A percentile compares a stretch with the other conserved stretches of the same genome.
These are phyloP conservation scores for Salmacisia buchloeana DNA, from an alignment of 1,284 basidiomycete species.

Conservation along the genomic window DNA sequence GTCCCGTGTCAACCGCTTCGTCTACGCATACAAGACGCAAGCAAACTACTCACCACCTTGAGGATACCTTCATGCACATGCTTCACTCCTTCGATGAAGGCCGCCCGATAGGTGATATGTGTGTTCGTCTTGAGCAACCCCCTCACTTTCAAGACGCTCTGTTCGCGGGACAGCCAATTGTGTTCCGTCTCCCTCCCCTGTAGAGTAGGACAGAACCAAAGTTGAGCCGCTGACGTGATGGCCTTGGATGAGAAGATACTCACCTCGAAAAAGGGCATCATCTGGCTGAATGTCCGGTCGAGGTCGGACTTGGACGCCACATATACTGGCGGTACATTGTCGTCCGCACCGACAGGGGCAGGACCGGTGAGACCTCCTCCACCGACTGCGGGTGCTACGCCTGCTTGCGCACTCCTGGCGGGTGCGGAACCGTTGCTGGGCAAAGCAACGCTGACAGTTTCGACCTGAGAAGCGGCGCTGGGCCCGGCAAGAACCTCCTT, in stretches of 20 bases:
- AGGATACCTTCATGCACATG: slow-evolving; percentile 73
- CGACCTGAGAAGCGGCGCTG: no score
- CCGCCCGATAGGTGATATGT: slow-evolving; percentile 64
- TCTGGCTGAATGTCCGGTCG: slow-evolving; percentile 72
- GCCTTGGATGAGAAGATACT: slow-evolving; percentile 17
- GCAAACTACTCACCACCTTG: slow-evolving; percentile 71
- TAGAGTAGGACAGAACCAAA: background rate
- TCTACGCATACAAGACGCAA: background rate
- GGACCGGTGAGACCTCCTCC: background rate
- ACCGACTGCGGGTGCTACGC: background rate
- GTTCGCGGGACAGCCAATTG: slow-evolving; percentile 85
- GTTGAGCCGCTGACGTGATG: slow-evolving; percentile 7
- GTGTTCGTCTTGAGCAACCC: slow-evolving; percentile 86
- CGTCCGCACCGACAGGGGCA: slow-evolving; percentile 8
- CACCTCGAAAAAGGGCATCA: slow-evolving; percentile 76
- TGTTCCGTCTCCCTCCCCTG: slow-evolving; percentile 93
- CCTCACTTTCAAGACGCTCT: slow-evolving; percentile 69
- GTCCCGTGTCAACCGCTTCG: background rate
- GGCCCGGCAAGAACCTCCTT: slow-evolving; percentile 47
- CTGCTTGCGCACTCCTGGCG: background rate
- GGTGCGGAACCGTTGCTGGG: background rate
- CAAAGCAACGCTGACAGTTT: no score
- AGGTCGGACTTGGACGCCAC: slow-evolving; percentile 78
- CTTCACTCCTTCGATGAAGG: slow-evolving; percentile 70
- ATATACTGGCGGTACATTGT: slow-evolving; percentile 54